Evolutionary conservation across 208 protist species (phyloP), one percentile per base, ranked within the genome.

Genomic region (Zelonia costaricensis): DNA sequence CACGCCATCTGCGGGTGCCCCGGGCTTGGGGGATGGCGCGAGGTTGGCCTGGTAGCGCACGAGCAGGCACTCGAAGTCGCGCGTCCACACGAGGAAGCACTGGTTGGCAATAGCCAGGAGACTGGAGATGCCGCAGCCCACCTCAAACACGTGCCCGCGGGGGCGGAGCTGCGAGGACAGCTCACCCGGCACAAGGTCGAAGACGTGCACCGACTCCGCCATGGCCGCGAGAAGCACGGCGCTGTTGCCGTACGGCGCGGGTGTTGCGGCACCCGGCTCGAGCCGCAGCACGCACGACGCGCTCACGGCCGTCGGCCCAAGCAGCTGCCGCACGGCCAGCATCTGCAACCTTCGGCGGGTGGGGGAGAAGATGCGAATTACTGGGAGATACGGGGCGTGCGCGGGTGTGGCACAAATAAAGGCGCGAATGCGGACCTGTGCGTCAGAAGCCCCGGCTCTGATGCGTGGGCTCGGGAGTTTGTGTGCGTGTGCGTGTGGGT

Each of bases 11-110:
- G 30, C 15, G 8, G 40, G 30, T 1, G 38, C 47, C 1, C 53
- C 28, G 12, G 25, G 15, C 7, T 47, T 44, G 15, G 25, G 46
- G 6, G 63, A 25, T 8, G 30, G 4, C 12, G 39, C 10, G 18
- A 91, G 62, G 49, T 91, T 91, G 22, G 74, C 80, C 54, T 94
- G 88, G 54, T 91, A 94, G 27, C 88, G 80, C 60, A 80, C 76
- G 5, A 92, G 45, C 10, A 90, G 39, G 36, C 88, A 47, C 55
- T 88, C 80, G 33, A 69, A 58, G 45, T 84, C 74, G 9, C 76
- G 67, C 20, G 88, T 94, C 49, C 76, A 78, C 20, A 85, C 67
- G 5, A 85, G 23, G 27, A 92, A 73, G 49, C 82, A 89, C 69
- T 94, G 88, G 46, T 92, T 78, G 1, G 76, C 49, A n/a, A 88